Base-by-base conservation (phyloP, 2,329 filamentous ascomycete genomes). In the Penicillium crustosum region DNA sequence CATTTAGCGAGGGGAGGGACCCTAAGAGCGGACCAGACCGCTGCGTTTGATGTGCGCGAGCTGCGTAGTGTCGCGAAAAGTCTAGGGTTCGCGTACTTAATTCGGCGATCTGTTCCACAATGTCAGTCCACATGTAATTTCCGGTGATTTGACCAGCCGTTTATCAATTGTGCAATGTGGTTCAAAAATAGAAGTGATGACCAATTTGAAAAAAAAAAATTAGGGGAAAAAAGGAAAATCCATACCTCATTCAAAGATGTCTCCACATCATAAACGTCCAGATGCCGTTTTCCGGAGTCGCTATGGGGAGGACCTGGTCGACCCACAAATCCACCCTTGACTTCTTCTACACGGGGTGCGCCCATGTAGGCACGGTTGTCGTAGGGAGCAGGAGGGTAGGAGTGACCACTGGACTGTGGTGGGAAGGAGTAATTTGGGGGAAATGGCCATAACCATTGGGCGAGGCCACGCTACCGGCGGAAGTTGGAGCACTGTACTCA, bases 211-310 rank as follows among this genome's bases (percentile, higher is more conserved):
- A 36, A 35, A 48, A 7, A 53, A 23, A 17, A 25, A 25, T 6
- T 25, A 29, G 10, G 6, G 33, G 15, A 27, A 35, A 39, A 31
- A 15, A 5, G 42, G 51, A 48, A 41, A 61, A 58, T 55, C 57
- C 77, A 60, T 71, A 81, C 79, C 71, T 81, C 79, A 61, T 78
- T 78, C 38, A 80, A 69, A 9, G 78, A 78, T 31, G 75, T 70
- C 63, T 80, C 85, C 27, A 87, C 71, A 68, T 88, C 86, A 61
- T 84, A 87, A 48, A 81, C 79, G 41, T 88, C 85, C 3, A 88
- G 73, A 70, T 88, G 85, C 39, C 85, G 79, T 68, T 88, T 88
- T n/a, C 87, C 81, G 44, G 77, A 73, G 49, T 81, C 78, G 51
- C 68, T 70, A 59, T 77, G 77, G 23, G 68, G 72, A 45, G 68